Percentiles rank a stretch among this genome's conserved stretches.
Conservation (phyloP, 805 yeast species). For the Wickerhamomyces alni region DNA sequence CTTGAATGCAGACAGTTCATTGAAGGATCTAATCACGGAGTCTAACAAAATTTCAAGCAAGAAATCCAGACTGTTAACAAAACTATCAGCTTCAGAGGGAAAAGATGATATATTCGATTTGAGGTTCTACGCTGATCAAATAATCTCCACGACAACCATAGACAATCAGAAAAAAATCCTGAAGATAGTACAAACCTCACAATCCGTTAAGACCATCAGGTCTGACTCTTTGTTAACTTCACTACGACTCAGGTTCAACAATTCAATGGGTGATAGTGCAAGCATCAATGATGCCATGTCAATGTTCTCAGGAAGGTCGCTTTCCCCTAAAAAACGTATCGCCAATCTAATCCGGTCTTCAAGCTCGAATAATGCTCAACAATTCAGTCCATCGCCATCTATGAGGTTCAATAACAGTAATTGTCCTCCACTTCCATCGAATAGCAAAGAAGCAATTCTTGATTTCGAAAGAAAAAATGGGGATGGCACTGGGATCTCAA, state of each 20-base stretch:
- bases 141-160: constrained; percentile 10
- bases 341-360: constrained; percentile 23
- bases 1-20: constrained; percentile 15
- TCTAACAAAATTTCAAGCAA: constrained; percentile 16
- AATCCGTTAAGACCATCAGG: constrained; percentile 10
- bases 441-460: not conserved
- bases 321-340: constrained; percentile 16
- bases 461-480: not conserved
- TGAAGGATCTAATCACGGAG: constrained; percentile 20
- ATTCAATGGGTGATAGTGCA: too few relatives aligned
- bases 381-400: not conserved
- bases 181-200: constrained; percentile 2
- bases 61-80: constrained; percentile 16
- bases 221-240: constrained; percentile 8
- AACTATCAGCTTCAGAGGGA: constrained; percentile 18
- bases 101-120: constrained; percentile 9
- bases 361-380: constrained; percentile 8
- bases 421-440: not conserved
- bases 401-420: not conserved
- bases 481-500: too few relatives aligned
- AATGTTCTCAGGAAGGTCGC: not conserved
- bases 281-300: not conserved
- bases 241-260: constrained; percentile 9
- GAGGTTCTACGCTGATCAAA: constrained; percentile 1
- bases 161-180: constrained; percentile 11